Base-by-base conservation (phyloP, 148 eudicot genomes). In the Linanthus parryae region DNA sequence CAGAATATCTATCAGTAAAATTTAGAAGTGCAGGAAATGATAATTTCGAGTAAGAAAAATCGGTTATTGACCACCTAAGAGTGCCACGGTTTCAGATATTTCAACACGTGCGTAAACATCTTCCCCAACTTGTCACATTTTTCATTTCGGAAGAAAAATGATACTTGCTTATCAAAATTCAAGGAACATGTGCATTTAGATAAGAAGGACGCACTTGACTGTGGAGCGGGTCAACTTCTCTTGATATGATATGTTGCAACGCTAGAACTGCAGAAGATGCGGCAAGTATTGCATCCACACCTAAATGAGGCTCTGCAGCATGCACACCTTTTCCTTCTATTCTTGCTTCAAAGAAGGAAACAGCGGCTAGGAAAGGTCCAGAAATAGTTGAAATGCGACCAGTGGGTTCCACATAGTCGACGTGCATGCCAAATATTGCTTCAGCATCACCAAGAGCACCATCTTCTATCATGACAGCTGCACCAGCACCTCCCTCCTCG, bases 401-500 rank as follows among this genome's bases (percentile, higher is more conserved):
- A 9, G 97, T 89, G 12, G 90, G 77, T 28, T 1, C 34, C 37
- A n/a, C 30, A 55, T 14, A 62, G 54, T 73, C 79, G 30, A 80
- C 63, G 54, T 89, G 97, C 85, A 89, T 78, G 7, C 88, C 97
- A 44, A 89, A 89, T 12, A 85, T 89, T 7, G 85, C 97, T 65
- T 82, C 62, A 17, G 88, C 75, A 27, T 72, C 73, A n/a, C 91
- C 85, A 18, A 89, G 88, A 55, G 87, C 97, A n/a, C 90, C 97
- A 62, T 85, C 94, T 56, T 75, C 73, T 71, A 85, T 75, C 97
- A 89, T 85, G 67, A 77, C 54, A 49, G 82, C 54, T 43, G 95
- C 97, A 44, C 97, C 97, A 3, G 94, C 97, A 23, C 94, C 94
- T 45, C 90, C 89, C 66, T 89, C 97, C 72, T 89, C 97, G 8